Evolutionary conservation across 306 rosid genomes (phyloP).

Genomic region (Quercus cerris): DNA sequence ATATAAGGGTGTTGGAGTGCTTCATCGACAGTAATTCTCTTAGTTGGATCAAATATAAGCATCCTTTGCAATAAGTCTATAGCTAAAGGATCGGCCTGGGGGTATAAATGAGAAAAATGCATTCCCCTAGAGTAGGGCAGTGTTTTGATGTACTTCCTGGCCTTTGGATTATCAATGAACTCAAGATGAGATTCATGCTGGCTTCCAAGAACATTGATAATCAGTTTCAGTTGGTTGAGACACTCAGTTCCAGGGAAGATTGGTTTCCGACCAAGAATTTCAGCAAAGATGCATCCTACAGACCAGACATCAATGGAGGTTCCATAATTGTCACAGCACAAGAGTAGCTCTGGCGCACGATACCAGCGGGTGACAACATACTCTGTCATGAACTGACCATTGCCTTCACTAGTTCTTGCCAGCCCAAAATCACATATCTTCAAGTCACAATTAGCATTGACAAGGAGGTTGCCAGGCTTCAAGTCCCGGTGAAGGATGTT

Average conservation of each 20-base stretch:
- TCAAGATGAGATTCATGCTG: constrained; percentile 51
- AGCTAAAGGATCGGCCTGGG: constrained; percentile 76
- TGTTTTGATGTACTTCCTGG: constrained; percentile 56
- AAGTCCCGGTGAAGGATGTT: constrained; percentile 85
- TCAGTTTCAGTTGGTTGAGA: constrained; percentile 74
- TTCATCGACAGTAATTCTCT: constrained; percentile 68
- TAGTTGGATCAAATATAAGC: constrained; percentile 80
- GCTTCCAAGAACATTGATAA: constrained; percentile 74
- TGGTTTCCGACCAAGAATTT: constrained; percentile 84
- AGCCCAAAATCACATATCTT: constrained; percentile 91
- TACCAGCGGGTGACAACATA: constrained; percentile 95
- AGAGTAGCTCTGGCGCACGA: constrained; percentile 88
- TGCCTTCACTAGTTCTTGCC: constrained; percentile 66
- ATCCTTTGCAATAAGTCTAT: constrained; percentile 76
- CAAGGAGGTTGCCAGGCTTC: constrained; percentile 85
- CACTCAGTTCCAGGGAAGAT: constrained; percentile 78
- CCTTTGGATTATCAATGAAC: constrained; percentile 63
- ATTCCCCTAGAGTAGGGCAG: constrained; percentile 55
- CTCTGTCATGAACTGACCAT: constrained; percentile 79
- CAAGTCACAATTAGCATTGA: constrained; percentile 71
- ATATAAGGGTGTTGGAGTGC: constrained; percentile 90
- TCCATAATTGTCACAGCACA: constrained; percentile 80
- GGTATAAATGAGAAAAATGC: constrained; percentile 56
- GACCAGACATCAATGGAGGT: constrained; percentile 92
- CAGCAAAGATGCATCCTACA: constrained; percentile 92